phyloP scores from a whole-genome alignment of 1,284 basidiomycete species.

The Trichosporon faecale region DNA sequence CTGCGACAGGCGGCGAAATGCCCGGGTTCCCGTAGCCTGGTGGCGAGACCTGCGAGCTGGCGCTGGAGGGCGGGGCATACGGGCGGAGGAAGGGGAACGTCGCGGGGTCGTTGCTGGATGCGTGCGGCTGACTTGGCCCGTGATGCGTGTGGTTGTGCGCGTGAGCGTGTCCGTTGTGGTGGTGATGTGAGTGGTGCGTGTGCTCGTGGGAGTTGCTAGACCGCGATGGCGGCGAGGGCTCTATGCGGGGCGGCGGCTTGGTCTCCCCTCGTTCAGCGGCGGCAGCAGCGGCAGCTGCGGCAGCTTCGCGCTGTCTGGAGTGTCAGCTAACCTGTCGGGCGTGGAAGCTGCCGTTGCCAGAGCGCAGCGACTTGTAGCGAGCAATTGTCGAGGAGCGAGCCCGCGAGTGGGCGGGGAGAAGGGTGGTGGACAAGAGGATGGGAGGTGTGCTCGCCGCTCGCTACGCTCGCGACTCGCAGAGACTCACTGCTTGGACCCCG shows the following conservation, averaged over 20 bases:
- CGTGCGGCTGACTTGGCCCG: background rate
- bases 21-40: conserved; percentile 1
- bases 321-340: too few species aligned
- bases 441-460: too few species aligned
- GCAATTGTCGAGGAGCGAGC: too few species aligned
- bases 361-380: too few species aligned
- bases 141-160: background rate
- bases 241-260: background rate
- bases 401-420: too few species aligned
- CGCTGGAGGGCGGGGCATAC: background rate
- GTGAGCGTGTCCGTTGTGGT: background rate
- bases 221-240: background rate
- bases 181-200: background rate
- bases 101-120: background rate
- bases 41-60: conserved; percentile 2
- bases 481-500: conserved; percentile 18
- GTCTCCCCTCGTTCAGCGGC: background rate
- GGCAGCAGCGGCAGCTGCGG: conserved; percentile 2
- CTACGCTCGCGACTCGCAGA: background rate
- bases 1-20: background rate
- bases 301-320: conserved; percentile 2
- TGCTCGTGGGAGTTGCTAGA: background rate
- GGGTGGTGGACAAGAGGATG: too few species aligned
- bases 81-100: background rate
- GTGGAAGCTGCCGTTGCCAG: too few species aligned